Base-by-base conservation (phyloP, 805 yeast species). In the Candida fluviatilis region DNA sequence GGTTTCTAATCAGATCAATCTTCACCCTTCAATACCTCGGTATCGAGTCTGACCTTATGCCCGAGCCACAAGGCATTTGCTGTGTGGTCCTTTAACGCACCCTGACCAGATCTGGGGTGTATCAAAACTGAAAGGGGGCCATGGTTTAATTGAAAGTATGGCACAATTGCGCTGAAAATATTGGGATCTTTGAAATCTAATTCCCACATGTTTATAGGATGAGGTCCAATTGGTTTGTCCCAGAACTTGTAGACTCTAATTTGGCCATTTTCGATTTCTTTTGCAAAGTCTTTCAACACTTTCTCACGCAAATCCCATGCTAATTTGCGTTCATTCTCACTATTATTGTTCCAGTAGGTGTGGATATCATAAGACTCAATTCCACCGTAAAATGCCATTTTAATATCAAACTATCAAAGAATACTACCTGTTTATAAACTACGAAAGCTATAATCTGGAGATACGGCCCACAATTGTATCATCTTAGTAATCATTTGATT, bases 191-290 rank as follows among this genome's bases (percentile, higher is more conserved):
- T 57, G 40, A 75, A 72, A 53, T 78, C 83, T 18, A 71, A 47
- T 48, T 78, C 82, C 64, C 76, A 78, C 82, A 78, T 78, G 27
- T 64, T 69, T 21, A 70, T 57, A 0, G 82, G 79, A 45, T 78
- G 82, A 2, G 84, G 83, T 0, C 84, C 84, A 19, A 78, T 50
- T 18, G 78, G 72, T 31, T 56, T 54, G 27, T 69, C 71, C 66
- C 73, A 72, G 21, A 72, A 57, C 40, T 65, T 65, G 54, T 66
- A 63, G 3, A 75, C 63, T 38, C 76, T 48, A 8, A 73, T 57
- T 16, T 57, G 52, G 1, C 75, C 76, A 2, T 52, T 42, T 18
- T 52, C 66, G 19, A 71, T 54, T 36, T 75, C 78, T 12, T 51
- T 35, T 4, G 68, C 63, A 45, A 76, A 72, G 35, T 69, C 73